Percentiles rank a stretch among this genome's conserved stretches.
Conservation (phyloP, 192 early-diverging fungal species). For the Podila epicladia region DNA sequence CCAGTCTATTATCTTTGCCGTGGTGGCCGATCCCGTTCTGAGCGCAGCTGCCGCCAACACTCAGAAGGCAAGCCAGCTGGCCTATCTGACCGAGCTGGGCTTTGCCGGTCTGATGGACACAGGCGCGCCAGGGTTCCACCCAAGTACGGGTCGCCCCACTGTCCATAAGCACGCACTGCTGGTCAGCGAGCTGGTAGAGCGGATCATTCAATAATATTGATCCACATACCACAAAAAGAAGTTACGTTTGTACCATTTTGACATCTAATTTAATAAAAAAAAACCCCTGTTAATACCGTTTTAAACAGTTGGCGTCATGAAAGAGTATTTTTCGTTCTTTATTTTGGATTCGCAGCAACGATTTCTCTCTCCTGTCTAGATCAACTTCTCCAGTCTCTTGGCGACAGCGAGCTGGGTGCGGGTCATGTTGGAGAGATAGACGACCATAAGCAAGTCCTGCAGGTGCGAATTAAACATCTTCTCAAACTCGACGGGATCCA, state of each 20-base stretch:
- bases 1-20: slow-evolving; percentile 77
- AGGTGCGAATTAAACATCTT: slow-evolving; percentile 95
- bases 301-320: too few species aligned
- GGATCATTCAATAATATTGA: slow-evolving; percentile 52
- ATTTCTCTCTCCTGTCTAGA: slow-evolving; percentile 45
- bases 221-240: too few species aligned
- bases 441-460: slow-evolving; percentile 96
- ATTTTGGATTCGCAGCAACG: too few species aligned
- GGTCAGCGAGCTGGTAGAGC: slow-evolving; percentile 62
- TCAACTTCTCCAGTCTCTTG: slow-evolving; percentile 84
- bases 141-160: slow-evolving; percentile 54
- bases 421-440: slow-evolving; percentile 95
- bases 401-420: slow-evolving; percentile 96
- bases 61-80: slow-evolving; percentile 53
- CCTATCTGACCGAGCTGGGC: slow-evolving; percentile 63
- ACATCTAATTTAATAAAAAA: too few species aligned
- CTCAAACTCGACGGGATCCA: slow-evolving; percentile 87
- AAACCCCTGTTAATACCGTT: too few species aligned
- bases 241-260: too few species aligned
- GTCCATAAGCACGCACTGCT: slow-evolving; percentile 59
- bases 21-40: slow-evolving; percentile 61
- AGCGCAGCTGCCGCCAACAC: slow-evolving; percentile 37
- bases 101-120: slow-evolving; percentile 60
- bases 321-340: too few species aligned
- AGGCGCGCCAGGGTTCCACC: slow-evolving; percentile 50